Evolutionary conservation across 257 asterid genomes (phyloP), one percentile per base, ranked within the genome.

Genomic region (Solanum corneliomulleri): DNA sequence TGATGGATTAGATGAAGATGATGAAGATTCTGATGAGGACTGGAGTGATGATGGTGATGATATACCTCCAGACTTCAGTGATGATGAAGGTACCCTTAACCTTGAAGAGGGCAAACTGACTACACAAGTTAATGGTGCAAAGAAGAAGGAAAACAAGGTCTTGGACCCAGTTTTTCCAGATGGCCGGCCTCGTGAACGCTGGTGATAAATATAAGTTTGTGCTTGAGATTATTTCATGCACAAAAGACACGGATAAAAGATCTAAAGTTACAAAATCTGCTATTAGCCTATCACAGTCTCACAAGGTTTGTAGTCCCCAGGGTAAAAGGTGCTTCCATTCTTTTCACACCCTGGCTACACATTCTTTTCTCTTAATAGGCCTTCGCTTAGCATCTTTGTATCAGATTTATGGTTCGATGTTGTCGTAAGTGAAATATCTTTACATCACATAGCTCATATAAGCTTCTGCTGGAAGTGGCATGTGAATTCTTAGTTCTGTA

Each of bases 161-260:
- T 91, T 91, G 60, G 90, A 11, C 82, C 97, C 98, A 41, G 93
- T 92, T 84, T 92, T 93, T 85, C 99, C 99, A 10, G 99, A 97
- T 92, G 99, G 98, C 62, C 93, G 95, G 81, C 93, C 92, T 37
- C 93, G 99, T 90, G 99, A 97, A 86, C 97, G 98, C 75, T 97
- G 99, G 99, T 97, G 84, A 91, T 87, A 87, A 39, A 69, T 49
- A 25, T 20, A 33, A 18, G 49, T 68, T 33, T 49, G 87, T 81
- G 75, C 25, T 62, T 72, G 37, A 78, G 37, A 64, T 58, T 81
- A 41, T 45, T 84, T 85, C 16, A 42, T 39, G 71, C 60, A 69
- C 72, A 37, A 72, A 69, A 84, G 41, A 88, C 23, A 49, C 25
- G 78, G 80, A 47, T 66, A 86, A 62, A 66, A 86, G 86, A 62